Percentiles rank a stretch among this genome's conserved stretches.
Conservation (phyloP, 345 rosid species). For the Carallia brachiata region DNA sequence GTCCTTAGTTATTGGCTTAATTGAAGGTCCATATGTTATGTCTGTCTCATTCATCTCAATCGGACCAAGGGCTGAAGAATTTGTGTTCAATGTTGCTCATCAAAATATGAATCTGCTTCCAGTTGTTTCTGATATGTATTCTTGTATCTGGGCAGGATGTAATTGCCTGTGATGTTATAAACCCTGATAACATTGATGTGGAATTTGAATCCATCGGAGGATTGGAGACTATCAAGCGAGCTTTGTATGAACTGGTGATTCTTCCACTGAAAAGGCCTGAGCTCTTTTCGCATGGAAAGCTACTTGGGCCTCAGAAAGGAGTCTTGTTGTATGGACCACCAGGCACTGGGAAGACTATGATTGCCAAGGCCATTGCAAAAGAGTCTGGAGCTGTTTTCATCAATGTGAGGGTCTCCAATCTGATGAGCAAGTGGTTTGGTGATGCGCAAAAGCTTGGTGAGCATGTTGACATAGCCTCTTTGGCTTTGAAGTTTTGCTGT, state of each 20-base stretch:
- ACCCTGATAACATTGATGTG: slow-evolving; percentile 90
- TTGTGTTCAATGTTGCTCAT: background rate
- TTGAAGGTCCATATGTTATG: too few species aligned
- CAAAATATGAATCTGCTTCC: background rate
- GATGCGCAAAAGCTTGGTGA: slow-evolving; percentile 98
- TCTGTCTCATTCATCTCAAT: too few species aligned
- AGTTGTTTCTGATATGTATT: background rate
- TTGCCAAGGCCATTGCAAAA: slow-evolving; percentile 96
- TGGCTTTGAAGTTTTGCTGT: background rate
- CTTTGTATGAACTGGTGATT: slow-evolving; percentile 86
- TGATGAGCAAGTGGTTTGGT: slow-evolving; percentile 99
- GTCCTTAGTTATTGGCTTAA: too few species aligned
- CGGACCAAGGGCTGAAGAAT: background rate
- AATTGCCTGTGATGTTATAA: slow-evolving; percentile 93
- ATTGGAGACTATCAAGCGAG: slow-evolving; percentile 69
- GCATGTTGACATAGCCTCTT: slow-evolving; percentile 14
- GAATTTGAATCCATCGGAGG: slow-evolving; percentile 93
- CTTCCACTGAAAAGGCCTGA: slow-evolving; percentile 88
- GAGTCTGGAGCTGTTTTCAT: slow-evolving; percentile 98
- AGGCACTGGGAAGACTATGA: slow-evolving; percentile 99
- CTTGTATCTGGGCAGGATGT: slow-evolving; percentile 57
- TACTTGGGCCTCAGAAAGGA: slow-evolving; percentile 97
- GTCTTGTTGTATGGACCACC: slow-evolving; percentile 96
- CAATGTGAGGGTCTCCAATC: slow-evolving; percentile 79
- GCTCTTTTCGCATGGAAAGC: slow-evolving; percentile 83